phyloP scores from a whole-genome alignment of 768 basidiomycete genomes.

The Tremella yokohamensis region DNA sequence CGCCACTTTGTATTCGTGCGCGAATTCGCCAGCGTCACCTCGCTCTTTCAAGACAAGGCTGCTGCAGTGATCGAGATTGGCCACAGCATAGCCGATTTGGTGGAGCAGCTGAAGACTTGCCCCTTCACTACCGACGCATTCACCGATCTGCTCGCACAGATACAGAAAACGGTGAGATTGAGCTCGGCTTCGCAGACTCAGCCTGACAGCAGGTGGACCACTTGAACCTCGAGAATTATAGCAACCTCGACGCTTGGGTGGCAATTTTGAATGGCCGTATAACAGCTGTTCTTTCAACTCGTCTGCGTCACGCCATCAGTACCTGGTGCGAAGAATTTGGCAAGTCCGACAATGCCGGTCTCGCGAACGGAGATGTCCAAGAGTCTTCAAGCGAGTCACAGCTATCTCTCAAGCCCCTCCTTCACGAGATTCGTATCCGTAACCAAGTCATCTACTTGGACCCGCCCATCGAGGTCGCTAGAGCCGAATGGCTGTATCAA shows the following conservation, averaged over 20 bases:
- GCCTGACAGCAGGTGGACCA: conserved; percentile 69
- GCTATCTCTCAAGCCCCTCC: conserved; percentile 65
- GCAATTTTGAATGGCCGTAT: conserved; percentile 71
- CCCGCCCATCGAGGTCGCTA: conserved; percentile 92
- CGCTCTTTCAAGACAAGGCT: conserved; percentile 91
- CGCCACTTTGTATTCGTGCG: conserved; percentile 89
- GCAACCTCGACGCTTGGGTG: conserved; percentile 90
- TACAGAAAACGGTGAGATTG: conserved; percentile 74
- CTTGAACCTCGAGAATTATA: conserved; percentile 91
- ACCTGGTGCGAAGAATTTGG: conserved; percentile 88
- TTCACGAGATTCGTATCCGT: conserved; percentile 95
- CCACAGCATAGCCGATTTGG: conserved; percentile 73
- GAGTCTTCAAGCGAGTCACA: not conserved
- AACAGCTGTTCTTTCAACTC: conserved; percentile 70
- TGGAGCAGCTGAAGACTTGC: conserved; percentile 85
- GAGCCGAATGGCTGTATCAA: conserved; percentile 82
- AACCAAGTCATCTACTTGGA: conserved; percentile 99
- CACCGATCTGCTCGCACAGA: conserved; percentile 66
- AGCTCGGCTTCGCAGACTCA: not conserved
- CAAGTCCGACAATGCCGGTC: conserved; percentile 67
- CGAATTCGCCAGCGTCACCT: conserved; percentile 90
- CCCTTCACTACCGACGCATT: conserved; percentile 80
- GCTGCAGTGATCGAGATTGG: conserved; percentile 89
- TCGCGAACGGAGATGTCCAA: conserved; percentile 51
- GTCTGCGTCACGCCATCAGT: conserved; percentile 72